phyloP scores from a whole-genome alignment of 176 grass and related monocot genomes.

The Avena sativa region DNA sequence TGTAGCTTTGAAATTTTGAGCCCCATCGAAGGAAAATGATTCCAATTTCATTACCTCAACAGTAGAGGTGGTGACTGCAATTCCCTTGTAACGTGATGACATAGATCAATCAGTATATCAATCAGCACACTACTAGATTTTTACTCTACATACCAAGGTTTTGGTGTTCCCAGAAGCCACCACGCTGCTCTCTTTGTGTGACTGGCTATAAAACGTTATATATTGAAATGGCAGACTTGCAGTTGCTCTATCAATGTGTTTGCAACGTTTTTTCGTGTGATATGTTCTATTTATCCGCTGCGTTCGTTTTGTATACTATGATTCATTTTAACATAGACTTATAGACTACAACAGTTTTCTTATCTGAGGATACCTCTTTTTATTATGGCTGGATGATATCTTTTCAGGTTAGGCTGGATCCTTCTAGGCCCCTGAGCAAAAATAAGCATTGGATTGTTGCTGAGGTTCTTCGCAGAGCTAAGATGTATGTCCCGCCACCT shows the following conservation, averaged over 20 bases:
- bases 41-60: too few species aligned
- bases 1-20: conserved; percentile 3
- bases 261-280: not conserved
- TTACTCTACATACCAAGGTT: too few species aligned
- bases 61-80: not conserved
- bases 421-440: conserved; percentile 90
- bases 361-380: not conserved
- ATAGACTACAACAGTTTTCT: not conserved
- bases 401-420: conserved; percentile 80
- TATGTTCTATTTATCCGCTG: conserved; percentile 1
- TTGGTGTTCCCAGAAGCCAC: too few species aligned
- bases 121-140: too few species aligned
- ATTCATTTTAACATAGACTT: conserved; percentile 23
- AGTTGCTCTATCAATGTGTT: not conserved
- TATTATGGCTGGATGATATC: conserved; percentile 4
- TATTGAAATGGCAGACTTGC: not conserved
- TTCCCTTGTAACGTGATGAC: too few species aligned
- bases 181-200: not conserved
- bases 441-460: conserved; percentile 76
- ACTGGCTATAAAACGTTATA: not conserved
- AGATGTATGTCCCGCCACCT: conserved; percentile 69
- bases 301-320: not conserved
- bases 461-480: conserved; percentile 86
- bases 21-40: not conserved
- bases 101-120: too few species aligned